A percentile compares a stretch with the other conserved stretches of the same genome.
phyloP scores from a whole-genome alignment of 129 eudicot genomes.

The Apium graveolens region DNA sequence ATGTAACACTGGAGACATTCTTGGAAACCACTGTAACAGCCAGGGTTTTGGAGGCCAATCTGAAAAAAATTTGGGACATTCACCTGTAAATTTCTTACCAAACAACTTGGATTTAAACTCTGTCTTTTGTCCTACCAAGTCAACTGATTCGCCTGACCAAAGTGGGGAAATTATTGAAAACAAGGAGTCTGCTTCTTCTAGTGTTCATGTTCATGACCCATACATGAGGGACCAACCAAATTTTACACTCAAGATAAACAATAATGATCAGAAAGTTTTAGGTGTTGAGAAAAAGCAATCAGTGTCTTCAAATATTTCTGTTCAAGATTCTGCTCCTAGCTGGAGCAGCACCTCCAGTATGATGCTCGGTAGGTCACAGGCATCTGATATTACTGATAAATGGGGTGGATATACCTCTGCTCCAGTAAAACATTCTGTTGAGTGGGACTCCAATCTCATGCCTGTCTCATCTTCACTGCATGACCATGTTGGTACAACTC shows the following conservation, averaged over 20 bases:
- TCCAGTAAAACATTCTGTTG: conserved; percentile 29
- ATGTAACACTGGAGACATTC: conserved; percentile 14
- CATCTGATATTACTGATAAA: conserved; percentile 48
- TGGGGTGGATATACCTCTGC: conserved; percentile 58
- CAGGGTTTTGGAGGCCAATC: conserved; percentile 28
- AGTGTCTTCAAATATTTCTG: conserved; percentile 20
- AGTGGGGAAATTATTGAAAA: conserved; percentile 13
- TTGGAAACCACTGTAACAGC: conserved; percentile 26
- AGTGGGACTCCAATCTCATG: conserved; percentile 46
- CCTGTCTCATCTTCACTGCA: conserved; percentile 28
- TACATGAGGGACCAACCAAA: conserved; percentile 36
- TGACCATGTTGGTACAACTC: conserved; percentile 36
- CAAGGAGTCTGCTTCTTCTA: conserved; percentile 25
- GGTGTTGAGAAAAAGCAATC: conserved; percentile 33
- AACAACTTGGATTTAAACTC: conserved; percentile 33
- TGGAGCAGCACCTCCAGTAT: conserved; percentile 55
- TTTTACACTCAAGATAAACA: conserved; percentile 26
- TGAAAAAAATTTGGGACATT: conserved; percentile 36
- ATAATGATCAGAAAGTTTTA: conserved; percentile 16
- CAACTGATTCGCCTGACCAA: conserved; percentile 22
- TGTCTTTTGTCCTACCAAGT: conserved; percentile 17
- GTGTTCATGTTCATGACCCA: conserved; percentile 25
- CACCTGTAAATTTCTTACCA: conserved; percentile 29
- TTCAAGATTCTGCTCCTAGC: conserved; percentile 47
- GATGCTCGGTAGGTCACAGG: conserved; percentile 40